Conservation (phyloP, 2,329 filamentous ascomycete species). For the Albophoma yamanashiensis region DNA sequence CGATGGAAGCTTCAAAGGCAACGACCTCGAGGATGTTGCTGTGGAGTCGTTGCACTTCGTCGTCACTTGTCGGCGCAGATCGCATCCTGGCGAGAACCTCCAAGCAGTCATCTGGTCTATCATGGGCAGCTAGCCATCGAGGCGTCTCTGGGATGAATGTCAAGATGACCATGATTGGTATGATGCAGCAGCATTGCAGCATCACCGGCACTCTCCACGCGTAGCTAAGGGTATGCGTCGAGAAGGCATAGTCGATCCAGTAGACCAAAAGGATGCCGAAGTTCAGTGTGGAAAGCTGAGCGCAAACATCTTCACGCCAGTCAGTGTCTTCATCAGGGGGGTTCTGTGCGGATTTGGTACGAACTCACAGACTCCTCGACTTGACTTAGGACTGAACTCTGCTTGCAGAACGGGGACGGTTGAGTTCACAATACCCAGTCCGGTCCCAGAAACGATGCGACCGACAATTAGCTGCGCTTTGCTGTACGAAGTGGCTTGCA, state of each 20-base stretch:
- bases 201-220: slow-evolving; percentile 30
- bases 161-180: slow-evolving; percentile 26
- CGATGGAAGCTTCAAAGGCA: slow-evolving; percentile 19
- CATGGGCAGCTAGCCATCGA: slow-evolving; percentile 29
- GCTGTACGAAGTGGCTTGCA: slow-evolving; percentile 32
- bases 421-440: slow-evolving; percentile 33
- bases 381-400: slow-evolving; percentile 29
- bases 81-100: slow-evolving; percentile 25
- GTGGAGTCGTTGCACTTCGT: slow-evolving; percentile 14
- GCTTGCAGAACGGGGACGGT: slow-evolving; percentile 33
- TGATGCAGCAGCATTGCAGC: slow-evolving; percentile 27
- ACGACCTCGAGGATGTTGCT: slow-evolving; percentile 19
- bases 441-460: slow-evolving; percentile 34
- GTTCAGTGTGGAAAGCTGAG: slow-evolving; percentile 35
- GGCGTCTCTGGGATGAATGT: slow-evolving; percentile 30
- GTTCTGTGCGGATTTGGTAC: neutral
- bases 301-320: slow-evolving; percentile 25
- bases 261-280: slow-evolving; percentile 33
- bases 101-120: slow-evolving; percentile 23
- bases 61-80: slow-evolving; percentile 9
- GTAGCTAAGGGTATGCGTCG: slow-evolving; percentile 16
- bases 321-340: neutral
- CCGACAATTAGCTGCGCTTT: slow-evolving; percentile 33
- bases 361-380: slow-evolving; percentile 19
- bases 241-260: slow-evolving; percentile 34